Base-by-base conservation (phyloP, 202 grass and related monocot genomes). In the Hordeum pubiflorum region DNA sequence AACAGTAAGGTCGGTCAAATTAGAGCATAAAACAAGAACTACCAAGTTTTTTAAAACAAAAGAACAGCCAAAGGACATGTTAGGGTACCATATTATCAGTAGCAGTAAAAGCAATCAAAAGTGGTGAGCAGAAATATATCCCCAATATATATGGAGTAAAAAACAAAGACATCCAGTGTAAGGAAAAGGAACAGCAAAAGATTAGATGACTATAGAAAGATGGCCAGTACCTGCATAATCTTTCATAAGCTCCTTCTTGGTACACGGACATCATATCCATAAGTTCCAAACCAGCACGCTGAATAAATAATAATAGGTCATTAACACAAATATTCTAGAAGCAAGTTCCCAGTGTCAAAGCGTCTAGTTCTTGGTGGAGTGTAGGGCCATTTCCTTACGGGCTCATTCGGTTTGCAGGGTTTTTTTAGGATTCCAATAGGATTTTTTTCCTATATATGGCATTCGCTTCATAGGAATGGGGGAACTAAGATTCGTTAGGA, bases 191-290 rank as follows among this genome's bases (percentile, higher is more conserved):
- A 58, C 7, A 67, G 21, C 37, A 46, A 17, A 66, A 61, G n/a
- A 6, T 56, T 24, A 38, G 32, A 31, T 85, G 52, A 83, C 26
- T 33, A 64, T 34, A 67, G 68, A 78, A 74, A 10, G 26, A 74
- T 29, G 77, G 24, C 4, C 22, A 50, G 9, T 79, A 92, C 94
- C 96, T 99, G 92, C 96, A 99, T 58, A 99, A 84, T 73, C 92
- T 92, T 85, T 99, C 96, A 48, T 95, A 99, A 73, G 96, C 92
- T 73, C 96, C 96, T 87, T 99, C 96, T 96, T 99, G 96, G 89
- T 99, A 99, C 44, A 99, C 89, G 41, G 96, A 96, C 96, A 99
- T 95, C 86, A 99, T 81, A 86, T 99, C 96, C 96, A 99, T 99
- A 82, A 99, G 96, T 82, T 99, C 96, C 85, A 99, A 95, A 75